Evolutionary conservation across 495 filamentous ascomycete species (phyloP).

Genomic region (Xylona heveae): DNA sequence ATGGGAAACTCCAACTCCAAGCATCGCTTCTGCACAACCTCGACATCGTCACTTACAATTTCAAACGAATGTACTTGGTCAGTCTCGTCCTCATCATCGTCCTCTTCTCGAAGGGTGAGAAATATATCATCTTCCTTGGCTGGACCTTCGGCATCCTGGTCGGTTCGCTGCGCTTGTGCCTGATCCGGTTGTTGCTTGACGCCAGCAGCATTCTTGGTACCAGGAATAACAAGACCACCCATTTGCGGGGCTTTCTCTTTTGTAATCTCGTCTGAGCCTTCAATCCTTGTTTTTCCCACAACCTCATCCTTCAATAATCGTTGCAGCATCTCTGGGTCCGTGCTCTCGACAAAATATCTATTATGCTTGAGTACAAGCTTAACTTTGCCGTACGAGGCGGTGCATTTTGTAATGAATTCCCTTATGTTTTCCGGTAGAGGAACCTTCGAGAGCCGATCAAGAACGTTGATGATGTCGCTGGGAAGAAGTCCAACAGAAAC

Average conservation of each 20-base stretch:
- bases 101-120: conserved; percentile 34
- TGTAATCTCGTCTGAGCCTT: conserved; percentile 48
- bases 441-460: conserved; percentile 77
- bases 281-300: conserved; percentile 39
- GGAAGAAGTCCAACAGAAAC: conserved; percentile 78
- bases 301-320: conserved; percentile 53
- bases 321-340: conserved; percentile 68
- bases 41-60: conserved; percentile 54
- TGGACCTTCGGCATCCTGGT: conserved; percentile 14
- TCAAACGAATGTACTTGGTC: conserved; percentile 92
- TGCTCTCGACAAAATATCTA: conserved; percentile 80
- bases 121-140: conserved; percentile 28
- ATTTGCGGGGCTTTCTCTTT: conserved; percentile 67
- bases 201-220: conserved; percentile 81
- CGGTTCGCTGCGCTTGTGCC: conserved; percentile 14
- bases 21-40: conserved; percentile 75
- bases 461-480: conserved; percentile 69
- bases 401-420: conserved; percentile 62
- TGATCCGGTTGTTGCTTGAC: conserved; percentile 35
- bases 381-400: conserved; percentile 82
- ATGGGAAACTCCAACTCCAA: conserved; percentile 70
- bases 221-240: conserved; percentile 81
- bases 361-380: conserved; percentile 90
- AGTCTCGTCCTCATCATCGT: conserved; percentile 76
- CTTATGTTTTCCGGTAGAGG: conserved; percentile 58